Evolutionary conservation across 768 basidiomycete genomes (phyloP).

Genomic region (Suillus sp.): DNA sequence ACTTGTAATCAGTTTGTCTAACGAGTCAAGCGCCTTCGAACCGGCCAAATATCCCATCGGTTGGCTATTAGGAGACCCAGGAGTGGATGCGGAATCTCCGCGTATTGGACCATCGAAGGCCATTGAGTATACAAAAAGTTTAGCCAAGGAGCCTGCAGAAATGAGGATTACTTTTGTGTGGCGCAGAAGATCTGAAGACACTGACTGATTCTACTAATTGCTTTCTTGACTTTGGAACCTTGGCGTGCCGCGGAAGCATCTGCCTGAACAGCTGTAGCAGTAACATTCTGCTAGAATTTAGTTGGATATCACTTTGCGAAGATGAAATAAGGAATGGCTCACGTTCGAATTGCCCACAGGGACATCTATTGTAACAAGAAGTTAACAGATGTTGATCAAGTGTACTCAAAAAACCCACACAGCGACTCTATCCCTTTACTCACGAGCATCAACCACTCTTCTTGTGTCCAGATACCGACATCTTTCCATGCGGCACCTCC

Average conservation of each 20-base stretch:
- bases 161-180: not conserved
- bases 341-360: conserved; percentile 71
- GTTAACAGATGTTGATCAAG: conserved; percentile 15
- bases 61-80: conserved; percentile 45
- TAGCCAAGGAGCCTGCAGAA: conserved; percentile 69
- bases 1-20: conserved; percentile 87
- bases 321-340: conserved; percentile 18
- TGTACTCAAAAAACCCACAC: conserved; percentile 45
- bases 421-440: conserved; percentile 82
- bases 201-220: conserved; percentile 61
- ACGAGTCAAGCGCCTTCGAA: conserved; percentile 82
- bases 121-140: conserved; percentile 88
- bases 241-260: conserved; percentile 61
- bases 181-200: conserved; percentile 1
- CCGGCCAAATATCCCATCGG: conserved; percentile 71
- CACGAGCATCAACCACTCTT: conserved; percentile 82
- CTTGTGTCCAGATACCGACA: conserved; percentile 86
- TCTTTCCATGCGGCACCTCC: conserved; percentile 71
- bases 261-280: conserved; percentile 68
- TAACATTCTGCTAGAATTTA: conserved; percentile 49
- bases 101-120: conserved; percentile 73
- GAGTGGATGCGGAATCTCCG: conserved; percentile 44
- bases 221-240: conserved; percentile 68
- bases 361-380: conserved; percentile 17
- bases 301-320: not conserved